These are phyloP conservation scores for Scenedesmus sp. DNA, from an alignment of 163 green algal genomes.

Conservation along the genomic window DNA sequence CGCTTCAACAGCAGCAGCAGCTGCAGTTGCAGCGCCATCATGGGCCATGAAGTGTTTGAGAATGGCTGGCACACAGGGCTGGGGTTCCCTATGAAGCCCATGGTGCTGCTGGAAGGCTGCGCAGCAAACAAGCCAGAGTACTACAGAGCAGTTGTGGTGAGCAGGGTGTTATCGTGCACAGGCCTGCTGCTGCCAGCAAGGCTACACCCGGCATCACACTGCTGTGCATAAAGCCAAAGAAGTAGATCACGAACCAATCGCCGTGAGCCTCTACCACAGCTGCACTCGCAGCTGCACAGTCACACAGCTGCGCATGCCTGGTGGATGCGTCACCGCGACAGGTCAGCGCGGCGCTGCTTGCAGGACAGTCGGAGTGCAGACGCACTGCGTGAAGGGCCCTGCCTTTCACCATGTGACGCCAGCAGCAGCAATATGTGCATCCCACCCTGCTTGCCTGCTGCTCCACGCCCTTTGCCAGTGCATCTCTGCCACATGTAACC, in stretches of 20 bases:
- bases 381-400: not conserved
- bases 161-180: not conserved
- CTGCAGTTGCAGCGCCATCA: not conserved
- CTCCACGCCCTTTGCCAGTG: too few species aligned
- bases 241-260: too few species aligned
- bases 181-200: too few species aligned
- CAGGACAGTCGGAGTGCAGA: not conserved
- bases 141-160: not conserved
- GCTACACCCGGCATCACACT: too few species aligned
- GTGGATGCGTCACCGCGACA: too few species aligned
- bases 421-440: not conserved
- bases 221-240: too few species aligned
- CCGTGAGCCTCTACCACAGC: too few species aligned
- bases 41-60: not conserved
- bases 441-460: not conserved
- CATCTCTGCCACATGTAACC: too few species aligned
- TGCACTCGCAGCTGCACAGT: too few species aligned
- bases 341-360: not conserved
- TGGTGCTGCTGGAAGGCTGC: not conserved
- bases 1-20: not conserved
- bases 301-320: too few species aligned
- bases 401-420: not conserved
- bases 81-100: not conserved
- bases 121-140: not conserved
- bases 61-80: constrained; percentile 9